Percentiles rank a stretch among this genome's conserved stretches.
Evolutionary conservation across 2,329 filamentous ascomycete genomes (phyloP).

Genomic region (Furcasterigmium furcatum): DNA sequence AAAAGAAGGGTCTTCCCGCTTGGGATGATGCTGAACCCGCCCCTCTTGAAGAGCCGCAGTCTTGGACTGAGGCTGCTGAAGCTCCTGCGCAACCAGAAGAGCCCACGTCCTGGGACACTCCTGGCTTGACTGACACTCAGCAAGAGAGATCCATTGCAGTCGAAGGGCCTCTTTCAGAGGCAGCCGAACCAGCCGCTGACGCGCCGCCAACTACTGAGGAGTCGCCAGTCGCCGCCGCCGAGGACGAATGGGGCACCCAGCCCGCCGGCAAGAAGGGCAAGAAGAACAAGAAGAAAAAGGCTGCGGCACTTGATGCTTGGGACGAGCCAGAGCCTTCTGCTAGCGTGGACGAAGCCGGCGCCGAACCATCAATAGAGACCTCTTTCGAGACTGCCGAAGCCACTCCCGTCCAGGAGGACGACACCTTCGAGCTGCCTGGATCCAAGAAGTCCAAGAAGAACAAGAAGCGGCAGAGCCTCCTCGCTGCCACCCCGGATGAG

Average conservation of each 20-base stretch:
- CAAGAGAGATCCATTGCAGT: too few relatives aligned
- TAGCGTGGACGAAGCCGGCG: not conserved
- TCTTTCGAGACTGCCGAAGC: not conserved
- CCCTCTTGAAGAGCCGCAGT: not conserved
- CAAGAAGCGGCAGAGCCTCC: constrained; percentile 16
- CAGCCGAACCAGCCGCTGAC: not conserved
- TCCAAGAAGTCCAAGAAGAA: constrained; percentile 14
- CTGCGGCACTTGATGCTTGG: not conserved
- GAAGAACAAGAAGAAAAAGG: constrained; percentile 13
- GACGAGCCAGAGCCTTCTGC: constrained; percentile 1
- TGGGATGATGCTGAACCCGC: not conserved
- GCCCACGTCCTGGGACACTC: too few relatives aligned
- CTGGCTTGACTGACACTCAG: too few relatives aligned
- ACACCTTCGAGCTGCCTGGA: not conserved
- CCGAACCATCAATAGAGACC: not conserved
- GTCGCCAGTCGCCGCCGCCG: constrained; percentile 5
- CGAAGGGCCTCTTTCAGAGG: too few relatives aligned
- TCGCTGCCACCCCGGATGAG: constrained; percentile 2
- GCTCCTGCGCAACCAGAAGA: too few relatives aligned
- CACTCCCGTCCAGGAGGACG: not conserved
- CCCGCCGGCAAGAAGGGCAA: constrained; percentile 17
- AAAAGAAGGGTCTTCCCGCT: constrained; percentile 1
- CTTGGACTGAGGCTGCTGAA: not conserved
- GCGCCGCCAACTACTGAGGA: not conserved
- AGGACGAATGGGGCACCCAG: constrained; percentile 10